These are phyloP conservation scores for Isabelozyma pseudorhagii DNA, from an alignment of 805 yeast species.

Conservation along the genomic window DNA sequence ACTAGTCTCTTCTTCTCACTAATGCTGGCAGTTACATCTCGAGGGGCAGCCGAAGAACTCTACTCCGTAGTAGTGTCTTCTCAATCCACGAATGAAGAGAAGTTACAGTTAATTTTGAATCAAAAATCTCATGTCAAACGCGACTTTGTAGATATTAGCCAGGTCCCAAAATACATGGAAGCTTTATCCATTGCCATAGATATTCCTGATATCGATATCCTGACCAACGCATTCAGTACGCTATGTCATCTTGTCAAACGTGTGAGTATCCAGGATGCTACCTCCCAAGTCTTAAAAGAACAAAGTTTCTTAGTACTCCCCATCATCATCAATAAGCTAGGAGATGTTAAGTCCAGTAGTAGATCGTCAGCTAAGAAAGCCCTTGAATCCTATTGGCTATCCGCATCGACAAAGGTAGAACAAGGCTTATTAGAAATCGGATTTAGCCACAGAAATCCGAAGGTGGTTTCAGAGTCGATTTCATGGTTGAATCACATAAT, in stretches of 20 bases:
- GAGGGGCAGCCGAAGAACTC: conserved; percentile 10
- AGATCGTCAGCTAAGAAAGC: conserved; percentile 48
- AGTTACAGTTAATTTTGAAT: conserved; percentile 19
- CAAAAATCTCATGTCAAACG: conserved; percentile 55
- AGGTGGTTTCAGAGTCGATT: conserved; percentile 42
- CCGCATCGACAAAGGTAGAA: conserved; percentile 49
- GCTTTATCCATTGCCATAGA: conserved; percentile 46
- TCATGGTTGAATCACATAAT: conserved; percentile 40
- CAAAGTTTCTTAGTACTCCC: conserved; percentile 49
- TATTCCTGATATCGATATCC: conserved; percentile 34
- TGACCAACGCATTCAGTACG: conserved; percentile 44
- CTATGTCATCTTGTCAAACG: conserved; percentile 56
- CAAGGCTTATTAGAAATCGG: conserved; percentile 41
- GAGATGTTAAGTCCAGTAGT: conserved; percentile 35
- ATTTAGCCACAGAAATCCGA: conserved; percentile 33
- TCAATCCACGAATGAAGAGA: conserved; percentile 7
- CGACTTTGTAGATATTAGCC: conserved; percentile 48
- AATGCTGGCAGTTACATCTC: conserved; percentile 7
- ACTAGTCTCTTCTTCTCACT: background rate
- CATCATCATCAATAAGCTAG: conserved; percentile 44
- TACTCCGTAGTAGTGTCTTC: conserved; percentile 14
- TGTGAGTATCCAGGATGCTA: conserved; percentile 54
- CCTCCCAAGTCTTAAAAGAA: conserved; percentile 32
- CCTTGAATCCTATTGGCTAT: conserved; percentile 52
- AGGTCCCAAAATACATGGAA: conserved; percentile 50